Conservation (phyloP, 1,284 basidiomycete species). For the Naganishia albida region DNA sequence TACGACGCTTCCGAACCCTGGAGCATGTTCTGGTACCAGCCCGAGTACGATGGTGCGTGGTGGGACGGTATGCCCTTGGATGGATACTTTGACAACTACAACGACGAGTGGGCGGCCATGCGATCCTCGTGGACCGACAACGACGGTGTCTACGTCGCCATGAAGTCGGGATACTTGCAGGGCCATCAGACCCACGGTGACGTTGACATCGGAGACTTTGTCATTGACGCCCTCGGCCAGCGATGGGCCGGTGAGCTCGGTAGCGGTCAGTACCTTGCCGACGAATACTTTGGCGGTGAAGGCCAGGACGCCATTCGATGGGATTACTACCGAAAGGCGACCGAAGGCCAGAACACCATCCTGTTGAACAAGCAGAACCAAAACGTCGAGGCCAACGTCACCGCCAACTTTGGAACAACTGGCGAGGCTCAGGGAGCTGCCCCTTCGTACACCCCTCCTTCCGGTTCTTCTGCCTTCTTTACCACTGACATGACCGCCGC, state of each 20-base stretch:
- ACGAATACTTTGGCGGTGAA: slow-evolving; percentile 67
- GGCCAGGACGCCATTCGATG: slow-evolving; percentile 70
- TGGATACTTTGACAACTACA: slow-evolving; percentile 69
- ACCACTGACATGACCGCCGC: slow-evolving; percentile 75
- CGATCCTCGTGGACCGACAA: slow-evolving; percentile 89
- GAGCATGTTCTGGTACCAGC: slow-evolving; percentile 98
- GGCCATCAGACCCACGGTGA: slow-evolving; percentile 91
- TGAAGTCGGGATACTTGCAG: slow-evolving; percentile 78
- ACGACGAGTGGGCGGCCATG: slow-evolving; percentile 86
- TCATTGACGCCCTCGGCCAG: slow-evolving; percentile 88
- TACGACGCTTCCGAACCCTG: slow-evolving; percentile 85
- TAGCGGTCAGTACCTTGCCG: slow-evolving; percentile 76
- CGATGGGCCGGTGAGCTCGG: slow-evolving; percentile 97
- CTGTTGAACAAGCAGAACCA: slow-evolving; percentile 79
- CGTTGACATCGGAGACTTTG: slow-evolving; percentile 89
- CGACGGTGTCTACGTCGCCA: slow-evolving; percentile 77
- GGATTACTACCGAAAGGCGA: slow-evolving; percentile 93
- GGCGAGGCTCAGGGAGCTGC: slow-evolving; percentile 76
- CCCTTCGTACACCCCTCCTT: slow-evolving; percentile 60
- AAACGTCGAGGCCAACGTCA: slow-evolving; percentile 65
- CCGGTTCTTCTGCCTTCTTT: slow-evolving; percentile 79
- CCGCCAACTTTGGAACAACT: slow-evolving; percentile 63
- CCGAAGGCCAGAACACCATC: slow-evolving; percentile 95
- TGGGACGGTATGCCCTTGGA: slow-evolving; percentile 86
- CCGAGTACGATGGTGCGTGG: slow-evolving; percentile 78